Conservation (phyloP, 2,329 filamentous ascomycete genomes). For the Hypoxylon sp. region DNA sequence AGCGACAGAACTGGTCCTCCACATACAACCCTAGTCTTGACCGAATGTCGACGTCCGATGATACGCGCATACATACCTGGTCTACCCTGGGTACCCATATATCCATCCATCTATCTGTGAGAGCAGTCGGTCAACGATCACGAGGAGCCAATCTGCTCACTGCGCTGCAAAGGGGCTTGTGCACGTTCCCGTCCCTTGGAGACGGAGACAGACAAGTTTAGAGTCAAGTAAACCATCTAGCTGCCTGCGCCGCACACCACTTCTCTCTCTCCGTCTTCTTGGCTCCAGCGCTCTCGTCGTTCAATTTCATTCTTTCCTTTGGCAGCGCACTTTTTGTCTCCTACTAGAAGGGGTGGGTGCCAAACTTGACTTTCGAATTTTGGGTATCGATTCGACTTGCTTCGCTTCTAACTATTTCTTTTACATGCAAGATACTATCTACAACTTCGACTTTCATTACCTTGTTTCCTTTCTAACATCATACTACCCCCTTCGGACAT, state of each 20-base stretch:
- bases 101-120: neutral
- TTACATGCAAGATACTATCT: neutral
- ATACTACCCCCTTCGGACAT: neutral
- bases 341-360: too few species aligned
- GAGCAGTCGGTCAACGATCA: neutral
- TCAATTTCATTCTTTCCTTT: neutral
- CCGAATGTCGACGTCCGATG: conserved; percentile 27
- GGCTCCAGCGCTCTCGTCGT: neutral
- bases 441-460: neutral
- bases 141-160: neutral
- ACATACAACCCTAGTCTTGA: conserved; percentile 33
- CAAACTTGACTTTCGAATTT: too few species aligned
- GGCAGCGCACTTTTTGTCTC: neutral
- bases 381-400: neutral
- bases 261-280: neutral
- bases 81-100: neutral
- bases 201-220: neutral
- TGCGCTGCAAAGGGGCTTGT: neutral
- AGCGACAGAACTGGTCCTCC: conserved; percentile 6
- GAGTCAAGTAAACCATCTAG: neutral
- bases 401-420: neutral
- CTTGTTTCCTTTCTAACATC: neutral
- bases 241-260: neutral
- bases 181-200: neutral
- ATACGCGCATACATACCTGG: conserved; percentile 8